Base-by-base conservation (phyloP, 371 early-diverging fungal species). In the Mucor plumbeus region DNA sequence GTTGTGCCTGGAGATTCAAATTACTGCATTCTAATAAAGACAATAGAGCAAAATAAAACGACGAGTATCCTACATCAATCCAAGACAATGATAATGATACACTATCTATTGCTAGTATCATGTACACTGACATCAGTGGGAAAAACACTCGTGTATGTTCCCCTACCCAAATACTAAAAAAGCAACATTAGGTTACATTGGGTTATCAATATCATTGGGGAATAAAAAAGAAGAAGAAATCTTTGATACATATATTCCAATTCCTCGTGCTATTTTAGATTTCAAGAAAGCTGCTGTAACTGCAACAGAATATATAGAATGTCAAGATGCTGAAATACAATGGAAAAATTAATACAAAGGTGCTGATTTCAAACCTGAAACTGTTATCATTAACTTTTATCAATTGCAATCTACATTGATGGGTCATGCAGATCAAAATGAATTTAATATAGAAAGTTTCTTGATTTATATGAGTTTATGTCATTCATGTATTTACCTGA, bases 141-240 rank as follows among this genome's bases (percentile, higher is more conserved):
- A 66, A 73, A 2, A 63, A 76, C 19, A 59, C 70, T 48, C 26
- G 13, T 50, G 77, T 76, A 8, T 57, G 86, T 10, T 75, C 80
- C 39, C 79, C 88, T 11, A 70, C 75, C 14, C 75, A 84, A 61
- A 78, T 89, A n/a, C 13, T 91, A 2, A 74, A 78, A 13, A 84
- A 84, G 54, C 76, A 93, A 76, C 86, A 97, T 8, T 98, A 97
- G 98, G 84, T 91, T 39, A 95, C 94, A 7, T 75, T 97, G 21
- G 97, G 97, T 8, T 88, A 89, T 74, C 94, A 96, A 75, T 98
- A 97, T 78, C 90, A 96, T 75, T 98, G 98, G 98, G 81, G 90
- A 0, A 88, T 87, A 13, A 94, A 95, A 67, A 84, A 83, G 8
- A 95, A 91, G 68, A 84, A 90, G n/a, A n/a, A n/a, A n/a, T n/a